Evolutionary conservation across 2,329 filamentous ascomycete species (phyloP).

Genomic region (Trichoderma polysporum): DNA sequence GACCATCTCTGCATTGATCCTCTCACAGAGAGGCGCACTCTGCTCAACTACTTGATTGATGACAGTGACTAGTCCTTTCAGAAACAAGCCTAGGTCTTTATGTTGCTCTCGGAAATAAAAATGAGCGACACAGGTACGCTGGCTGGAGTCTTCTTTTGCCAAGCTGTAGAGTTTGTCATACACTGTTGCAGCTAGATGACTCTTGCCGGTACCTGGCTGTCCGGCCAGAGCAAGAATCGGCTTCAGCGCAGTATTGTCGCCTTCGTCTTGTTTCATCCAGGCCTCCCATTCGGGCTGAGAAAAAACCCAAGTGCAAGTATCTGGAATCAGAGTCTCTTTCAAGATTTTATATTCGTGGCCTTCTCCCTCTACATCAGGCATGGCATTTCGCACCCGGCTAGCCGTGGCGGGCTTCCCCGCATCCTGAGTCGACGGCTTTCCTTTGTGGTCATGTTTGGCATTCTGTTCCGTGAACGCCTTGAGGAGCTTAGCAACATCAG

Average conservation of each 20-base stretch:
- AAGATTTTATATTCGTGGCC: slow-evolving; percentile 30
- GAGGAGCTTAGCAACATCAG: slow-evolving; percentile 31
- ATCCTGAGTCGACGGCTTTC: slow-evolving; percentile 23
- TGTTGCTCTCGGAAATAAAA: slow-evolving; percentile 41
- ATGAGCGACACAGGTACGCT: slow-evolving; percentile 30
- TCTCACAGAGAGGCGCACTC: slow-evolving; percentile 32
- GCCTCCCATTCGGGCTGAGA: slow-evolving; percentile 30
- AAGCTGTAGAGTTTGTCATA: slow-evolving; percentile 25
- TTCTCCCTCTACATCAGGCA: slow-evolving; percentile 27
- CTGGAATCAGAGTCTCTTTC: slow-evolving; percentile 31
- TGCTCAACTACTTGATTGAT: slow-evolving; percentile 34
- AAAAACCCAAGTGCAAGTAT: slow-evolving; percentile 35
- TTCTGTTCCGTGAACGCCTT: slow-evolving; percentile 28
- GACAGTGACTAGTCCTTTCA: slow-evolving; percentile 30
- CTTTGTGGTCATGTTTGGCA: slow-evolving; percentile 23
- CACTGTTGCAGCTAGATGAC: slow-evolving; percentile 30
- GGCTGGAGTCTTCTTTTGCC: slow-evolving; percentile 22
- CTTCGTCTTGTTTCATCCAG: slow-evolving; percentile 27
- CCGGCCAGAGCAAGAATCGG: slow-evolving; percentile 33
- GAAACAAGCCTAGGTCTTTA: slow-evolving; percentile 25
- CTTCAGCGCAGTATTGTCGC: neutral
- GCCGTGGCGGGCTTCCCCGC: slow-evolving; percentile 27
- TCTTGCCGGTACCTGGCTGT: slow-evolving; percentile 36
- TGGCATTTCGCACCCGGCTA: slow-evolving; percentile 28
- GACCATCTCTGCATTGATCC: slow-evolving; percentile 30